Percentiles rank a stretch among this genome's conserved stretches.
Evolutionary conservation across 306 rosid genomes (phyloP).

Genomic region (Mimosa bimucronata): DNA sequence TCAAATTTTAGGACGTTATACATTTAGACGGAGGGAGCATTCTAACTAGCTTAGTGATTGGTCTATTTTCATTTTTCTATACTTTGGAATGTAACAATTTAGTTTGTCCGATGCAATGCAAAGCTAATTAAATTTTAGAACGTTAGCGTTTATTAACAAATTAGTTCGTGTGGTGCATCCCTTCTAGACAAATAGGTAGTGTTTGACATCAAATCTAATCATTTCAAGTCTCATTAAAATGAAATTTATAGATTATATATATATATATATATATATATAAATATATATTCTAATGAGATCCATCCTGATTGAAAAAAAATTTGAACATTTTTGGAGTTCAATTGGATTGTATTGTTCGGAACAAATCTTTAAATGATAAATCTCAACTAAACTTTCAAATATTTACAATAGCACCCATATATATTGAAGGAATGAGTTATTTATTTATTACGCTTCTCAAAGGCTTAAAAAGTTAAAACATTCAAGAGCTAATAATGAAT

Average conservation of each 20-base stretch:
- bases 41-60: no score
- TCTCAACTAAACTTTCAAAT: neutral
- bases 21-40: no score
- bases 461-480: neutral
- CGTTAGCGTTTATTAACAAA: neutral
- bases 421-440: no score
- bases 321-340: neutral
- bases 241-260: neutral
- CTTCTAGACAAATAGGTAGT: neutral
- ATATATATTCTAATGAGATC: neutral
- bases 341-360: neutral
- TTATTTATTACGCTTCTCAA: no score
- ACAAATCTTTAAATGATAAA: neutral
- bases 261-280: no score
- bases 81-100: neutral
- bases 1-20: no score
- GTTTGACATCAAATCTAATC: slow-evolving; percentile 9
- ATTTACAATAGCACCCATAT: neutral
- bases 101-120: neutral
- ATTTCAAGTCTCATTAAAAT: neutral
- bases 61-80: no score
- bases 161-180: slow-evolving; percentile 18
- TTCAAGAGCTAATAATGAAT: neutral
- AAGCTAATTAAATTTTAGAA: neutral
- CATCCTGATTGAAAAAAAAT: neutral